phyloP scores from a whole-genome alignment of 441 rosid species.

The Mallotus repandus region DNA sequence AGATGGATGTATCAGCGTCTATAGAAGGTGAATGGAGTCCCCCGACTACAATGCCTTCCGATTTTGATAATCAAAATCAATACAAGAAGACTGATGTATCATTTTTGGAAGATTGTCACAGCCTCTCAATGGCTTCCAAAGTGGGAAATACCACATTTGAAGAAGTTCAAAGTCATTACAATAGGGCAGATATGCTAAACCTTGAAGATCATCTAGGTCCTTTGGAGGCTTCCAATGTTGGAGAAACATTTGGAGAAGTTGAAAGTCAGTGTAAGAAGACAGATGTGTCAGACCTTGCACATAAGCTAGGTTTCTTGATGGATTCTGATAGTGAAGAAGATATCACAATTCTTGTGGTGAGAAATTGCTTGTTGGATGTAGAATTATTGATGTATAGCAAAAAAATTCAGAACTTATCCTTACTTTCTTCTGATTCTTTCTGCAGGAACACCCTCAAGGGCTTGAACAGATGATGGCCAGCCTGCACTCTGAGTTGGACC shows the following conservation, averaged over 20 bases:
- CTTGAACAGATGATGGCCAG: too few species aligned
- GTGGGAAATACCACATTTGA: not conserved
- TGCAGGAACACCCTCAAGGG: too few species aligned
- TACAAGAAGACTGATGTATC: constrained; percentile 6
- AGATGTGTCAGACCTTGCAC: not conserved
- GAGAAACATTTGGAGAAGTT: not conserved
- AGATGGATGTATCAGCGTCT: not conserved
- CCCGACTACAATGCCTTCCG: not conserved
- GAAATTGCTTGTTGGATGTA: too few species aligned
- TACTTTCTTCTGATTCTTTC: too few species aligned
- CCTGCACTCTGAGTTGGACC: too few species aligned
- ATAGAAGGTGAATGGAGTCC: not conserved
- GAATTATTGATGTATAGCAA: too few species aligned
- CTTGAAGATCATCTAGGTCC: not conserved
- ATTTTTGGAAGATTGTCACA: not conserved
- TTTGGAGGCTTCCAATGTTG: not conserved
- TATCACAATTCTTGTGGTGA: too few species aligned
- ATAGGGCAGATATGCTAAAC: not conserved
- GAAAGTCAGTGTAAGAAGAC: not conserved
- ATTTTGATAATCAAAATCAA: constrained; percentile 5
- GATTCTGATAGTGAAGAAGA: too few species aligned
- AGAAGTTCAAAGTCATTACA: not conserved
- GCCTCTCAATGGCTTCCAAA: not conserved
- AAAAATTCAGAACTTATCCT: too few species aligned
- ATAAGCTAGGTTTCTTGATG: too few species aligned